Evolutionary conservation across 306 rosid genomes (phyloP).

Genomic region (Citrullus colocynthis): DNA sequence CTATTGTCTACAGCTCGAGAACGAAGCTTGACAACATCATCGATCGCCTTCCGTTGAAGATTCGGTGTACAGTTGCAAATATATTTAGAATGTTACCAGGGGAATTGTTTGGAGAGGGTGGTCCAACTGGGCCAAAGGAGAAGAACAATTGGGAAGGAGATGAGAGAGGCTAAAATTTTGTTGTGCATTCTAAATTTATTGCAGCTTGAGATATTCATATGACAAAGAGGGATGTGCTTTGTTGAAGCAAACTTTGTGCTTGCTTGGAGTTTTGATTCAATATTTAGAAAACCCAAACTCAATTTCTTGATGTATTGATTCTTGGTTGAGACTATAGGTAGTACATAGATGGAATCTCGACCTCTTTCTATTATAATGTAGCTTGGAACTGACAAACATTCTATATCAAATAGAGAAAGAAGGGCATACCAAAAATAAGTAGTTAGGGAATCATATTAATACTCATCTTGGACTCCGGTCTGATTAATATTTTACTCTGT

Average conservation of each 20-base stretch:
- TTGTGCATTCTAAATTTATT: not conserved
- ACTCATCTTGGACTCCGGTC: not conserved
- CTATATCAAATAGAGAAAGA: too few relatives aligned
- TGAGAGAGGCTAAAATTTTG: conserved; percentile 22
- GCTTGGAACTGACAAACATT: not conserved
- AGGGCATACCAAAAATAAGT: not conserved
- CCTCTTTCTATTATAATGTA: not conserved
- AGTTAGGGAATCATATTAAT: not conserved
- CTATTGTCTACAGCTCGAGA: conserved; percentile 32
- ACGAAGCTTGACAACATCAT: conserved; percentile 29
- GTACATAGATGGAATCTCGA: not conserved
- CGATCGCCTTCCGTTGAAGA: conserved; percentile 18
- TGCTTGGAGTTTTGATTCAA: not conserved
- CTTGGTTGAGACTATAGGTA: not conserved
- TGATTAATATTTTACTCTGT: not conserved
- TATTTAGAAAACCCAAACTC: not conserved
- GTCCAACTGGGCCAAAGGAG: conserved; percentile 64
- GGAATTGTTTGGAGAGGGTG: conserved; percentile 43
- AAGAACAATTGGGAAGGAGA: conserved; percentile 53
- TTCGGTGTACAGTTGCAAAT: conserved; percentile 16
- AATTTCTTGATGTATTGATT: not conserved
- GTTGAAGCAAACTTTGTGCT: not conserved
- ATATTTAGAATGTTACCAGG: conserved; percentile 25
- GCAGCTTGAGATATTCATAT: not conserved
- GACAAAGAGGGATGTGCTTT: not conserved